A percentile compares a stretch with the other conserved stretches of the same genome.
Conservation (phyloP, 441 rosid species). For the Biscutella laevigata region DNA sequence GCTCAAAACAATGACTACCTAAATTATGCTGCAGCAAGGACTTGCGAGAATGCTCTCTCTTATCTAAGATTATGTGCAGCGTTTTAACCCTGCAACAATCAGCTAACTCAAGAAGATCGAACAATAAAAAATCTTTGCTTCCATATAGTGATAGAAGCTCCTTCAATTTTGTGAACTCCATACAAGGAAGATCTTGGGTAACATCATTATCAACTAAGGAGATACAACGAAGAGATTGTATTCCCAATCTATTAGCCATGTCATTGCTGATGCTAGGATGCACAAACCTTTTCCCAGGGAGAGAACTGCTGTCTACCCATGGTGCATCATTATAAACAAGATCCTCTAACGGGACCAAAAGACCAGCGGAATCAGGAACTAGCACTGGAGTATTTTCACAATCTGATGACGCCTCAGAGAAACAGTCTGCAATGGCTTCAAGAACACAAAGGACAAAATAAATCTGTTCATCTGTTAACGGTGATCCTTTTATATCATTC, state of each 20-base stretch:
- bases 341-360: constrained; percentile 54
- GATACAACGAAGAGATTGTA: constrained; percentile 80
- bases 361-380: constrained; percentile 72
- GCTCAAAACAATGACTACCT: constrained; percentile 39
- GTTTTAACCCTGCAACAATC: constrained; percentile 89
- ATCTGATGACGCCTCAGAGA: constrained; percentile 40
- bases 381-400: constrained; percentile 51
- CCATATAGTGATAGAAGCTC: constrained; percentile 78
- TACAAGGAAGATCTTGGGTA: constrained; percentile 89
- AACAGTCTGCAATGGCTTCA: constrained; percentile 83
- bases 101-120: constrained; percentile 95
- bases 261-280: constrained; percentile 81
- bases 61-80: constrained; percentile 79
- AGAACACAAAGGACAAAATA: constrained; percentile 74
- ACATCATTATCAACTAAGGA: constrained; percentile 79
- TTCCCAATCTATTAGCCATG: constrained; percentile 78
- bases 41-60: constrained; percentile 83
- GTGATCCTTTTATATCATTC: constrained; percentile 53
- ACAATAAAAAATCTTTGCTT: constrained; percentile 71
- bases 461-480: constrained; percentile 65
- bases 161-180: constrained; percentile 72
- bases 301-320: constrained; percentile 77
- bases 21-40: constrained; percentile 90
- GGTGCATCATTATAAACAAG: constrained; percentile 97
- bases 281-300: constrained; percentile 67